Conservation (phyloP, 2,329 filamentous ascomycete genomes). For the Fulvia fulva region DNA sequence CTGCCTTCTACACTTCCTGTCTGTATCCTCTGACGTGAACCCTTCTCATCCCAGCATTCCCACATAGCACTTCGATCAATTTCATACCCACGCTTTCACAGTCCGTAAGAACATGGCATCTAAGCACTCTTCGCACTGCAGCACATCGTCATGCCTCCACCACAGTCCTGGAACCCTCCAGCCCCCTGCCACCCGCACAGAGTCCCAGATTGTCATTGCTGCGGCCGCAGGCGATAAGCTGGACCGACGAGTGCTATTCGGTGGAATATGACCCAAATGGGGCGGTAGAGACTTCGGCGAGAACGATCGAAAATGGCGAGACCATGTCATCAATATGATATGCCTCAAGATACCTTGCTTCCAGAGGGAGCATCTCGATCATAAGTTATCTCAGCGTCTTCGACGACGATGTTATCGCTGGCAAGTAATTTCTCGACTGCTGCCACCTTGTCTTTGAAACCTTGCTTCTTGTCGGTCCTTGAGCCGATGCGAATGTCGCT, state of each 20-base stretch:
- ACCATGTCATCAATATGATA: too few relatives aligned
- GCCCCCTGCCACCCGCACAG: background rate
- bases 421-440: conserved; percentile 54
- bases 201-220: background rate
- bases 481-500: conserved; percentile 82
- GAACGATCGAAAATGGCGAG: too few relatives aligned
- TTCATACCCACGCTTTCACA: too few relatives aligned
- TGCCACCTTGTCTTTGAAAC: conserved; percentile 72
- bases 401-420: conserved; percentile 24
- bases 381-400: background rate
- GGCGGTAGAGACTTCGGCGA: too few relatives aligned
- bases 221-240: too few relatives aligned
- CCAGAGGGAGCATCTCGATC: background rate
- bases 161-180: background rate
- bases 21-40: too few relatives aligned
- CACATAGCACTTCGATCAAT: too few relatives aligned
- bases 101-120: too few relatives aligned
- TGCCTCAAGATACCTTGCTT: background rate
- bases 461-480: conserved; percentile 81
- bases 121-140: background rate
- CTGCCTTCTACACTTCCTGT: too few relatives aligned
- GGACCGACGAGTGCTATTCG: too few relatives aligned
- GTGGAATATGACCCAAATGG: too few relatives aligned
- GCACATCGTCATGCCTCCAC: background rate
- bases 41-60: too few relatives aligned